These are phyloP conservation scores for Colletotrichum falcatum DNA, from an alignment of 2,329 filamentous ascomycete species.

Conservation along the genomic window DNA sequence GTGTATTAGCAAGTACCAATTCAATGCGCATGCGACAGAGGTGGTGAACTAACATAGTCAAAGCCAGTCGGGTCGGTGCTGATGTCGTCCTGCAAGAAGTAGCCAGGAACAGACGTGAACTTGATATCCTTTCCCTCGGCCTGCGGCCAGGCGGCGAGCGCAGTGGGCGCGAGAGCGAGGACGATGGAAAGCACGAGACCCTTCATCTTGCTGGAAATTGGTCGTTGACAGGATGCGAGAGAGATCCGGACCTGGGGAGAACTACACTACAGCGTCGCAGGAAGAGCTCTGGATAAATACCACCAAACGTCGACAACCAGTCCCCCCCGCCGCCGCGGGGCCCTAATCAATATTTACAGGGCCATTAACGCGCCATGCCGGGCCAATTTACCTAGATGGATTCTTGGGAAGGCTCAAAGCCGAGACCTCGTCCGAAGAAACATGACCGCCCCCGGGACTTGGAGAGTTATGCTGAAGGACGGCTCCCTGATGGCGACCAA, in stretches of 20 bases:
- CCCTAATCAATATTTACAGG: slow-evolving; percentile 17
- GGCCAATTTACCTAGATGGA: slow-evolving; percentile 35
- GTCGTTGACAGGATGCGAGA: slow-evolving; percentile 11
- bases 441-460: neutral
- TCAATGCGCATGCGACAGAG: neutral
- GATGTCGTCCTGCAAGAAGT: slow-evolving; percentile 73
- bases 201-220: slow-evolving; percentile 50
- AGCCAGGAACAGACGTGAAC: slow-evolving; percentile 70
- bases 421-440: slow-evolving; percentile 31
- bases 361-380: slow-evolving; percentile 40
- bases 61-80: slow-evolving; percentile 67
- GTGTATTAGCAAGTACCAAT: slow-evolving; percentile 1
- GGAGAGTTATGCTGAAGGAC: slow-evolving; percentile 3
- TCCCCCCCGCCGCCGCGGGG: slow-evolving; percentile 12
- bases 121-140: slow-evolving; percentile 59
- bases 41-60: slow-evolving; percentile 67
- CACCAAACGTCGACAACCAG: slow-evolving; percentile 12
- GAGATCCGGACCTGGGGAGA: slow-evolving; percentile 7
- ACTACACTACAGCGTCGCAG: slow-evolving; percentile 27
- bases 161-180: slow-evolving; percentile 47
- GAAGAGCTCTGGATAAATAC: slow-evolving; percentile 37
- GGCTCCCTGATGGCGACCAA: slow-evolving; percentile 44
- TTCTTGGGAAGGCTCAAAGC: slow-evolving; percentile 24
- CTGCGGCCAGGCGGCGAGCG: slow-evolving; percentile 49
- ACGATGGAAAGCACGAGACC: slow-evolving; percentile 46